Evolutionary conservation across 2,329 filamentous ascomycete genomes (phyloP).

Genomic region (Magnaporthiopsis rhizophila): DNA sequence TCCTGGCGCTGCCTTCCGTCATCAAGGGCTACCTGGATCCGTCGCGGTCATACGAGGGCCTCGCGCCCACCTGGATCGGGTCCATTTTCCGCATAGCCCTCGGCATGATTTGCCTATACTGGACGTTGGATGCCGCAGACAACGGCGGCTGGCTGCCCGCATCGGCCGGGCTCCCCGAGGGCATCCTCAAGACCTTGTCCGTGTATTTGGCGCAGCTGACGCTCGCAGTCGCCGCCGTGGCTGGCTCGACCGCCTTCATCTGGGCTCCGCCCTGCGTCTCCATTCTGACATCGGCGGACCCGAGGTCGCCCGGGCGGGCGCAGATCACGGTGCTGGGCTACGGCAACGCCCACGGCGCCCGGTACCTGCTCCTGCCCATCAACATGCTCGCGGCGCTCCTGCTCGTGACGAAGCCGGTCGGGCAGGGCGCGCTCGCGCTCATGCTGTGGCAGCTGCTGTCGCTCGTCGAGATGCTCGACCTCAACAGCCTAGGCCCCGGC

Average conservation of each 20-base stretch:
- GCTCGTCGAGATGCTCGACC: slow-evolving; percentile 56
- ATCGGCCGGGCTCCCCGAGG: slow-evolving; percentile 41
- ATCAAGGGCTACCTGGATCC: slow-evolving; percentile 72
- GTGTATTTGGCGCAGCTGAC: slow-evolving; percentile 73
- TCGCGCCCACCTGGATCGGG: slow-evolving; percentile 77
- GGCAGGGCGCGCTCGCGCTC: slow-evolving; percentile 72
- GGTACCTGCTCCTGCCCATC: slow-evolving; percentile 76
- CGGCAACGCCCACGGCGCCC: slow-evolving; percentile 84
- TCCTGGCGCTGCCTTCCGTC: slow-evolving; percentile 62
- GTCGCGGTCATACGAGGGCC: slow-evolving; percentile 82
- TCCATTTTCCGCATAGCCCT: slow-evolving; percentile 70
- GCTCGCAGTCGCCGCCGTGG: slow-evolving; percentile 72
- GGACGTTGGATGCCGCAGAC: slow-evolving; percentile 83
- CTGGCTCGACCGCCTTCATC: slow-evolving; percentile 75
- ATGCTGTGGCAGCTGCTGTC: slow-evolving; percentile 86
- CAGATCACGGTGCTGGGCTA: slow-evolving; percentile 80
- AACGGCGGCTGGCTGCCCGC: slow-evolving; percentile 66
- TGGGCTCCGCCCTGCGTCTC: slow-evolving; percentile 81
- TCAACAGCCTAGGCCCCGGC: slow-evolving; percentile 40
- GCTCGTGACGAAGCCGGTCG: slow-evolving; percentile 90
- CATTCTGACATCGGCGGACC: slow-evolving; percentile 47
- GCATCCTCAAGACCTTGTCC: slow-evolving; percentile 60
- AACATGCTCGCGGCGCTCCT: slow-evolving; percentile 71
- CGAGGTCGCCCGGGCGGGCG: slow-evolving; percentile 29
- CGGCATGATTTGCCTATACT: slow-evolving; percentile 70